Evolutionary conservation across 345 rosid genomes (phyloP).

Genomic region (Citrus inodora): DNA sequence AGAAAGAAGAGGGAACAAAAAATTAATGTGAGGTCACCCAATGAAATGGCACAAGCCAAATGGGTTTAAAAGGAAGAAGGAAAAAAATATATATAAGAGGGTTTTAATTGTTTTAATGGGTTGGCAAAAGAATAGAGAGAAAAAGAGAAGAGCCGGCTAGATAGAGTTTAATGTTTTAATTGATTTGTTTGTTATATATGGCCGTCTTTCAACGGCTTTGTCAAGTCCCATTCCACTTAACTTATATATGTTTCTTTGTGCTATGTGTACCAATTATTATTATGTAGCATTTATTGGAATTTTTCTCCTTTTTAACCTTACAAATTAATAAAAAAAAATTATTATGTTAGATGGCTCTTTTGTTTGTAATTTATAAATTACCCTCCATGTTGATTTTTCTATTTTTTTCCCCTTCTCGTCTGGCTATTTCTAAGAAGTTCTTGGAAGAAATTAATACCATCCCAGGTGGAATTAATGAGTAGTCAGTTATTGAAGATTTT

Average conservation of each 20-base stretch:
- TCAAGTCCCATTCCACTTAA: constrained; percentile 5
- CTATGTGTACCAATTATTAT: background rate
- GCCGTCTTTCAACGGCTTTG: constrained; percentile 33
- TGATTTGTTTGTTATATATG: background rate
- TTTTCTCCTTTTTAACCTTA: background rate
- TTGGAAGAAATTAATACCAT: background rate
- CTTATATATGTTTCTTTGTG: background rate
- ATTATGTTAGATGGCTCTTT: too few relatives aligned
- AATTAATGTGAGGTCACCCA: constrained; percentile 1
- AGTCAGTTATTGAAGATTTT: background rate
- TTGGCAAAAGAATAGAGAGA: background rate
- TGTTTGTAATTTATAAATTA: too few relatives aligned
- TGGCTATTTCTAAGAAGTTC: too few relatives aligned
- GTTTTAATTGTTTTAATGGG: background rate
- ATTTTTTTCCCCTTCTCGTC: too few relatives aligned
- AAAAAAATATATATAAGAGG: background rate
- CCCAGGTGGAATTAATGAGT: background rate
- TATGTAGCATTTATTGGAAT: background rate
- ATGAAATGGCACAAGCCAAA: background rate
- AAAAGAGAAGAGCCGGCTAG: constrained; percentile 13
- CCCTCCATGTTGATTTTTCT: too few relatives aligned
- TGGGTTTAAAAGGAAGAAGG: background rate
- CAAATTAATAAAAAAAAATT: too few relatives aligned
- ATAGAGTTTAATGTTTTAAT: background rate
- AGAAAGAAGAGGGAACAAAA: constrained; percentile 1